Evolutionary conservation across 2,329 filamentous ascomycete genomes (phyloP).

Genomic region (Ascocoryne sarcoides): DNA sequence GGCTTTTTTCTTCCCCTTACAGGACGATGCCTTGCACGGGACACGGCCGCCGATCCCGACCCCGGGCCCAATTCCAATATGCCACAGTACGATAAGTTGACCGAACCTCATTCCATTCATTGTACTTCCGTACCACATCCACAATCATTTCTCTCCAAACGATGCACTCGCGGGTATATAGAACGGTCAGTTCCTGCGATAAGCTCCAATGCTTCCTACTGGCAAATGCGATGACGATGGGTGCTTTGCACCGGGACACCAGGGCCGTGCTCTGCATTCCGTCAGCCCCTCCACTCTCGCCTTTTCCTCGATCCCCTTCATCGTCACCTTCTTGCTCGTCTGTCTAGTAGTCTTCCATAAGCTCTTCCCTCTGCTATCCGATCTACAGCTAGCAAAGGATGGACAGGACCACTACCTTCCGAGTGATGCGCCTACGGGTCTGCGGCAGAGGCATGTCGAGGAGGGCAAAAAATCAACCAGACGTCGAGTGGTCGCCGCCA

Average conservation of each 20-base stretch:
- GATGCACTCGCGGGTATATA: neutral
- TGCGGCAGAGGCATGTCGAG: conserved; percentile 51
- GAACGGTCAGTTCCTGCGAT: neutral
- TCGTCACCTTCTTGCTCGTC: conserved; percentile 59
- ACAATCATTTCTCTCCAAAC: no score
- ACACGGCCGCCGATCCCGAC: no score
- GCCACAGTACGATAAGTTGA: no score
- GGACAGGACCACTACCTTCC: conserved; percentile 56
- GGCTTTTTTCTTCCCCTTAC: no score
- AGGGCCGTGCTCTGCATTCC: conserved; percentile 14
- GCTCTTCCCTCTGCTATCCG: conserved; percentile 65
- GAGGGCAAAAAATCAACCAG: conserved; percentile 44
- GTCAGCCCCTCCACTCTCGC: conserved; percentile 37
- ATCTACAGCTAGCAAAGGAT: conserved; percentile 37
- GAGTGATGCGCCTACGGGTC: conserved; percentile 49
- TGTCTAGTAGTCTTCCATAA: conserved; percentile 54
- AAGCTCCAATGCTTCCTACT: conserved; percentile 20
- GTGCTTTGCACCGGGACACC: conserved; percentile 3
- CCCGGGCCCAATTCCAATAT: no score
- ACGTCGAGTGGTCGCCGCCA: conserved; percentile 46
- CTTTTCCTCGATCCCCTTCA: conserved; percentile 59
- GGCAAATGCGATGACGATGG: conserved; percentile 13
- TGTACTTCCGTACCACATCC: no score
- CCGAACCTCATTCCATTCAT: no score
- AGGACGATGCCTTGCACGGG: no score